Percentiles rank a stretch among this genome's conserved stretches.
Conservation (phyloP, 2,329 filamentous ascomycete genomes). For the Pezicula neosporulosa region DNA sequence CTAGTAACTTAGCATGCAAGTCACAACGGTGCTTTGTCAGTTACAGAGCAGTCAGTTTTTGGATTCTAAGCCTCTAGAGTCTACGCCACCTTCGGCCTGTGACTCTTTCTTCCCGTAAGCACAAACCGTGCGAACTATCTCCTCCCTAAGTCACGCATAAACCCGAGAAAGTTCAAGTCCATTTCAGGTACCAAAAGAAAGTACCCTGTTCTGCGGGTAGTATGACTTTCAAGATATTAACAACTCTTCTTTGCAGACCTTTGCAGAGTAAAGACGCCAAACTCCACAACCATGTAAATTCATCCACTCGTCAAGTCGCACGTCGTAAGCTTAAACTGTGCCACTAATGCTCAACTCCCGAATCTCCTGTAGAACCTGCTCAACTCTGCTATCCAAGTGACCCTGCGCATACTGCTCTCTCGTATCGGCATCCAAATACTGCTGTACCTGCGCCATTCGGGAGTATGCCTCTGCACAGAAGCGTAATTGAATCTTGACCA, state of each 20-base stretch:
- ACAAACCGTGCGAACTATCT: too few species aligned
- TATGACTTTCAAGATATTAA: too few species aligned
- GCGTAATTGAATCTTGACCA: slow-evolving; percentile 96
- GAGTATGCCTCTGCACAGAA: slow-evolving; percentile 98
- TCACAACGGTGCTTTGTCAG: background rate
- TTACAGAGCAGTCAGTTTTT: background rate
- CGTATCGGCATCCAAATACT: slow-evolving; percentile 94
- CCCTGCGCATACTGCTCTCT: slow-evolving; percentile 94
- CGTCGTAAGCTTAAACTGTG: slow-evolving; percentile 51
- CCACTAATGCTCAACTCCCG: slow-evolving; percentile 89
- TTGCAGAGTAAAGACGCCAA: background rate
- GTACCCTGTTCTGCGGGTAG: too few species aligned
- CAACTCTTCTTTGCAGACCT: too few species aligned
- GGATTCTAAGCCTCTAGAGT: background rate
- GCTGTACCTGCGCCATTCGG: slow-evolving; percentile 98
- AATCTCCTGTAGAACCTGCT: slow-evolving; percentile 96
- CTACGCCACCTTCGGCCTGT: background rate
- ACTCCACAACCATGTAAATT: background rate
- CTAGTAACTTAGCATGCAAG: background rate
- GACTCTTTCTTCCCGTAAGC: background rate
- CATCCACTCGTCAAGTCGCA: background rate
- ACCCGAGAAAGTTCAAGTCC: too few species aligned
- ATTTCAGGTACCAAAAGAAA: too few species aligned
- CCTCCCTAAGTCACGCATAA: too few species aligned
- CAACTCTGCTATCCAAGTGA: slow-evolving; percentile 85